Conservation (phyloP, 495 filamentous ascomycete species). For the Talaromyces wortmannii region DNA sequence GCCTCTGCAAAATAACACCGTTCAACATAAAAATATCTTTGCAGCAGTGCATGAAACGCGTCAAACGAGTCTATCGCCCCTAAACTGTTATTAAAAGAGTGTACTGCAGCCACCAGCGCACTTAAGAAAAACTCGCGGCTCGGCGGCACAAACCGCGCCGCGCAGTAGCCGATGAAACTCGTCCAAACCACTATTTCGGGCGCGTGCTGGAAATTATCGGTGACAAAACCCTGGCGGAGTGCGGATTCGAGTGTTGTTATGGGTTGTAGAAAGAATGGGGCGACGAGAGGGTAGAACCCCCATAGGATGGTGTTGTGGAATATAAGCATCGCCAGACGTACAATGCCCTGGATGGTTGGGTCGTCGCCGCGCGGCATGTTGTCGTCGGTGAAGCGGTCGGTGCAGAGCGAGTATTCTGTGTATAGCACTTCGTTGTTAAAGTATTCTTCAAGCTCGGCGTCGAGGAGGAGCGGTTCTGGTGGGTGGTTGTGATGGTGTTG, state of each 20-base stretch:
- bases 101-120: conserved; percentile 23
- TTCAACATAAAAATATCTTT: conserved; percentile 36
- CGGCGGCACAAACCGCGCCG: conserved; percentile 14
- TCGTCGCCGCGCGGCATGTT: conserved; percentile 46
- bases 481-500: not conserved
- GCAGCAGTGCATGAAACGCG: conserved; percentile 24
- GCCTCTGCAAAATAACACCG: conserved; percentile 26
- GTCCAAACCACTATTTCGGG: conserved; percentile 34
- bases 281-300: conserved; percentile 37
- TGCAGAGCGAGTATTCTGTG: conserved; percentile 34
- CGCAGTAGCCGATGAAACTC: conserved; percentile 33
- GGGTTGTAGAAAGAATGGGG: conserved; percentile 30
- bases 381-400: conserved; percentile 25
- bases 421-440: conserved; percentile 40
- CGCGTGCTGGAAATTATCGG: conserved; percentile 29
- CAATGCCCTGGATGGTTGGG: conserved; percentile 32
- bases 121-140: conserved; percentile 30
- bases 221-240: conserved; percentile 26
- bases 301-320: conserved; percentile 42
- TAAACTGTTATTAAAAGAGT: too few species aligned
- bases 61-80: conserved; percentile 5
- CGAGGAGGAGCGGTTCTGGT: conserved; percentile 10
- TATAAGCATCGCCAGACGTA: conserved; percentile 33
- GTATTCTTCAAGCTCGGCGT: conserved; percentile 35
- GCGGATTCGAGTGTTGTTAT: conserved; percentile 30